Evolutionary conservation across 192 early-diverging fungal species (phyloP), one percentile per base, ranked within the genome.

Genomic region (Rhizophlyctis rosea): DNA sequence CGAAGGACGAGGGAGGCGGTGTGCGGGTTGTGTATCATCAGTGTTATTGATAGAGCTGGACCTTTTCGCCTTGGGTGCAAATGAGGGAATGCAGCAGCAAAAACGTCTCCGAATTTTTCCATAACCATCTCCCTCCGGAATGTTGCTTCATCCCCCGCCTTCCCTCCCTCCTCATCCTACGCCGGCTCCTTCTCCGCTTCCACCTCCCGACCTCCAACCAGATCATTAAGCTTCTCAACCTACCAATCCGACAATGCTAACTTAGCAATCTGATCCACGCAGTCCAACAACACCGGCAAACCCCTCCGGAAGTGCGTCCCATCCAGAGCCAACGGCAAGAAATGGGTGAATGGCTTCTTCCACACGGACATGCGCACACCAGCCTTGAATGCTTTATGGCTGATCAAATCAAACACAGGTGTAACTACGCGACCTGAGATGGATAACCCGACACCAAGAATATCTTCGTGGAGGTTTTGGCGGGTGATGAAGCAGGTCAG

Each of bases 381-480:
- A 27, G 9, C 48, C 34, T 9, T 4, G 25, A 58, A 70, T 5
- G 68, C 61, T 16, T 64, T 30, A 35, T 58, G 39, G 2, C 28
- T 34, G 9, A 70, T 47, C 56, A 70, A 23, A 27, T 70, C 68
- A 27, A 64, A 70, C 34, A 39, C 51, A 25, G 49, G 44, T 5
- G 61, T 50, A 47, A 70, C 64, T 18, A 57, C 57, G 31, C 32
- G 44, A 11, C 31, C 34, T 25, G 58, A 24, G 2, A 54, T 27
- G 51, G 34, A 50, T 2, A 70, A n/a, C 4, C 68, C 68, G 31
- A 70, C 54, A 16, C 68, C 67, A 27, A 70, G 58, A 23, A 58
- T 57, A 34, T 27, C 52, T 14, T 63, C 61, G 18, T 57, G 39
- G 44, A 64, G 34, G 16, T 49, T 28, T 14, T 34, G 39, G 31